Base-by-base conservation (phyloP, 495 filamentous ascomycete species). In the Pyronema omphalodes region DNA sequence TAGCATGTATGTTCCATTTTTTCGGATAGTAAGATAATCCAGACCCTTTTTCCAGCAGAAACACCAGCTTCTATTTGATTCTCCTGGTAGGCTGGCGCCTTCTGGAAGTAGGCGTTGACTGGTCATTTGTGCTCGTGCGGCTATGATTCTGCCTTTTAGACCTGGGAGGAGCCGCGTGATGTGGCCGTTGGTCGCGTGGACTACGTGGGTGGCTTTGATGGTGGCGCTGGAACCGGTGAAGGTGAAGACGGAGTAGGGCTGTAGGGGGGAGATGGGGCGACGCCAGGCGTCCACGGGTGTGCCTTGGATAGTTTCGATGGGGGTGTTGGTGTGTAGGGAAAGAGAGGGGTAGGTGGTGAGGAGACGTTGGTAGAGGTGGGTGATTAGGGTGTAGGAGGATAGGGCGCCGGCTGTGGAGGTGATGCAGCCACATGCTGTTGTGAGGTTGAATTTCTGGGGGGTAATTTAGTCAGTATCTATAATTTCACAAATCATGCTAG, bases 131-230 rank as follows among this genome's bases (percentile, higher is more conserved):
- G 70, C 74, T 7, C 72, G 68, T 0, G 68, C 50, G 1, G 74
- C 72, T 11, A 72, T 69, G 18, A 76, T 37, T 41, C 66, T 69
- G 2, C 70, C 69, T 39, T 61, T 60, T 12, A 75, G 63, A 1
- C 69, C 67, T 0, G 73, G 70, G 18, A 75, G 59, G 11, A 75
- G 67, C 40, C 73, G 68, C 0, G 70, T 55, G 6, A 71, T 63
- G 55, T 69, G 70, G 35, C 61, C 74, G 51, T 76, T 75, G 19
- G 71, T 75, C 18, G 71, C 69, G 57, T 73, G 71, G n/a, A 78
- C 55, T 33, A 76, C 55, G 44, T 71, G 66, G 12, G 53, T 60
- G 7, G 73, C 67, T 7, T 55, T 55, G 43, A 73, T 68, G 0
- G 51, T 50, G 1, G 9, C 17, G 18, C 36, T 52, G 9, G 11